These are phyloP conservation scores for Tetraselmis striata DNA, from an alignment of 139 green algal genomes.

Conservation along the genomic window DNA sequence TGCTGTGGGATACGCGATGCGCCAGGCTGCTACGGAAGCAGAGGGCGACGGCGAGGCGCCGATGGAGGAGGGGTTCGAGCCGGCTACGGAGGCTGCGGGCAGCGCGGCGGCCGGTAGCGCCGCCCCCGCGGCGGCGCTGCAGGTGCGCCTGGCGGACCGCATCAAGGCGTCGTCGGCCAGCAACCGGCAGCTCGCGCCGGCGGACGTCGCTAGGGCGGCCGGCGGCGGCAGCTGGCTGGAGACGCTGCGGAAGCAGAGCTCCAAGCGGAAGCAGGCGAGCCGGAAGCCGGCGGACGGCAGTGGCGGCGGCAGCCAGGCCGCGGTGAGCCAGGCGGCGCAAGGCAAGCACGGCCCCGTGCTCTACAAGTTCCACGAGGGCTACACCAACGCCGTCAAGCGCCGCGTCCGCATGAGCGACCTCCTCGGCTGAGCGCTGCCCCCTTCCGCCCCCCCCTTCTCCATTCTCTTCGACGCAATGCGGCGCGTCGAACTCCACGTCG, in stretches of 20 bases:
- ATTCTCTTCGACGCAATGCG: no score
- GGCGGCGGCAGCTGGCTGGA: constrained; percentile 13
- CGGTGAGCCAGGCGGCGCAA: not conserved
- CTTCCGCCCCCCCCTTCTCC: no score
- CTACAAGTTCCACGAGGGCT: constrained; percentile 88
- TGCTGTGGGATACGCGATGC: no score
- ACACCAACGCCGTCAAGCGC: constrained; percentile 88
- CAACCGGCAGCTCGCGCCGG: not conserved
- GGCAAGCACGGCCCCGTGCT: constrained; percentile 42
- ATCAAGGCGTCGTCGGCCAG: not conserved
- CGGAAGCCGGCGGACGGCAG: not conserved
- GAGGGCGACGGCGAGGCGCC: not conserved
- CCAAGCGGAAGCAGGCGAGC: constrained; percentile 13
- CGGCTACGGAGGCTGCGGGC: no score
- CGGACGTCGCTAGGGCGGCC: not conserved
- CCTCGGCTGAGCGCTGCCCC: no score
- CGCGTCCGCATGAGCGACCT: constrained; percentile 68
- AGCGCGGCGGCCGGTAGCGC: no score
- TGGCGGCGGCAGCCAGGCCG: not conserved
- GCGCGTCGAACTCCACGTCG: no score
- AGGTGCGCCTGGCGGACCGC: not conserved
- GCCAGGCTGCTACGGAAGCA: not conserved
- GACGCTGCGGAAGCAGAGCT: constrained; percentile 11
- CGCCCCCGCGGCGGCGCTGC: not conserved
- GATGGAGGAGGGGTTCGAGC: no score